Conservation (phyloP, 805 yeast species). For the Cephaloascus fragrans region DNA sequence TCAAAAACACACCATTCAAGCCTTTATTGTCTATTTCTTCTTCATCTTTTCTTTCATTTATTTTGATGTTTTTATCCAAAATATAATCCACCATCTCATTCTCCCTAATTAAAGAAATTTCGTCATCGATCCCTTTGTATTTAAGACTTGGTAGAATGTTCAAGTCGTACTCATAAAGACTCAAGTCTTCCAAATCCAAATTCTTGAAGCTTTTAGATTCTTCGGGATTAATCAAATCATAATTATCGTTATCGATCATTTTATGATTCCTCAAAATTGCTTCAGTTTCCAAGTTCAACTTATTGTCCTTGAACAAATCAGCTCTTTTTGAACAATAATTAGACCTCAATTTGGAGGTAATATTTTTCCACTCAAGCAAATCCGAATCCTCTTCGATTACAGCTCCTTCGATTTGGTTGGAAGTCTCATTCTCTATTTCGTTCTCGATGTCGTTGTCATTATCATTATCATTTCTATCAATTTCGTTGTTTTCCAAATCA, state of each 20-base stretch:
- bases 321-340: slow-evolving; percentile 64
- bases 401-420: slow-evolving; percentile 25
- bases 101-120: slow-evolving; percentile 34
- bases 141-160: slow-evolving; percentile 68
- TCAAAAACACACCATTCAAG: slow-evolving; percentile 45
- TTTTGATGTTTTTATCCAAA: slow-evolving; percentile 10
- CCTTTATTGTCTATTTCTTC: slow-evolving; percentile 39
- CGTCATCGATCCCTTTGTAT: slow-evolving; percentile 43
- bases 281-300: slow-evolving; percentile 54
- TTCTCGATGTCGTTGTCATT: slow-evolving; percentile 36
- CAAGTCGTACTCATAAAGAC: slow-evolving; percentile 76
- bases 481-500: slow-evolving; percentile 33
- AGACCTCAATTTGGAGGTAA: slow-evolving; percentile 72
- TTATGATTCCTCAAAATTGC: slow-evolving; percentile 59
- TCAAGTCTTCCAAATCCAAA: slow-evolving; percentile 50
- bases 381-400: slow-evolving; percentile 71
- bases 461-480: slow-evolving; percentile 20
- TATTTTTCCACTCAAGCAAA: slow-evolving; percentile 72
- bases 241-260: slow-evolving; percentile 50
- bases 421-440: slow-evolving; percentile 27
- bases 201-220: too few species aligned
- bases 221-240: neutral
- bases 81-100: slow-evolving; percentile 29
- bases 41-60: slow-evolving; percentile 13
- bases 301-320: slow-evolving; percentile 49